Percentiles rank a stretch among this genome's conserved stretches.
These are phyloP conservation scores for Lipomyces spencermartinsiae DNA, from an alignment of 805 yeast genomes.

Conservation along the genomic window DNA sequence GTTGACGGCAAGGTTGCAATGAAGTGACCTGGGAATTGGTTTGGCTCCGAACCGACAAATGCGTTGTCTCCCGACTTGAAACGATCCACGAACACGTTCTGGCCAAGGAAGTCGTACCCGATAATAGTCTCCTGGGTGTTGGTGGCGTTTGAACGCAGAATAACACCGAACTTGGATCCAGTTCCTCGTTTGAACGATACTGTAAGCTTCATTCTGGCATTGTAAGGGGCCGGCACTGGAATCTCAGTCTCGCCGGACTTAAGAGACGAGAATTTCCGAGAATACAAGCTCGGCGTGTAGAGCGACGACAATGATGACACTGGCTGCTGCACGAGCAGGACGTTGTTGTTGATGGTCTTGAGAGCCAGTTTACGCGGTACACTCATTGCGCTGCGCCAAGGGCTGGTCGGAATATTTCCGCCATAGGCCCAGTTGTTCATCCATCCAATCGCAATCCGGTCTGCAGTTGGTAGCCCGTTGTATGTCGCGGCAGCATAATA, in stretches of 20 bases:
- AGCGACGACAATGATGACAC: not conserved
- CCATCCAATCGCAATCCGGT: too few relatives aligned
- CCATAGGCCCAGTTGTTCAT: too few relatives aligned
- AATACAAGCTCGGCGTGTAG: not conserved
- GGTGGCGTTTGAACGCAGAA: not conserved
- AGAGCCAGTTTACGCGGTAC: constrained; percentile 11
- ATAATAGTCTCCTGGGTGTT: constrained; percentile 2
- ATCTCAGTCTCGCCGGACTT: not conserved
- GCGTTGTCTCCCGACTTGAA: not conserved
- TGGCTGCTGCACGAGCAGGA: constrained; percentile 8
- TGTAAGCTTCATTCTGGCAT: not conserved
- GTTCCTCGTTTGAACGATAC: not conserved
- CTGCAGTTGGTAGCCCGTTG: too few relatives aligned
- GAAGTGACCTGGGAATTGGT: not conserved
- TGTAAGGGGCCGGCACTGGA: not conserved
- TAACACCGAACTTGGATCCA: constrained; percentile 1
- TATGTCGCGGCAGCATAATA: too few relatives aligned
- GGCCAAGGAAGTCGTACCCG: constrained; percentile 1
- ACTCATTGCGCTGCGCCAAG: too few relatives aligned
- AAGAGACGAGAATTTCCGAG: not conserved
- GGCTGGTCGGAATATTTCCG: too few relatives aligned
- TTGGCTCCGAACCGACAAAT: not conserved
- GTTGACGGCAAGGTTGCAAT: not conserved
- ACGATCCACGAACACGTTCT: constrained; percentile 8
- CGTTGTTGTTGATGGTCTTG: not conserved